Evolutionary conservation across 2,329 filamentous ascomycete species (phyloP), one percentile per base, ranked within the genome.

Genomic region (Colletotrichum magnum): DNA sequence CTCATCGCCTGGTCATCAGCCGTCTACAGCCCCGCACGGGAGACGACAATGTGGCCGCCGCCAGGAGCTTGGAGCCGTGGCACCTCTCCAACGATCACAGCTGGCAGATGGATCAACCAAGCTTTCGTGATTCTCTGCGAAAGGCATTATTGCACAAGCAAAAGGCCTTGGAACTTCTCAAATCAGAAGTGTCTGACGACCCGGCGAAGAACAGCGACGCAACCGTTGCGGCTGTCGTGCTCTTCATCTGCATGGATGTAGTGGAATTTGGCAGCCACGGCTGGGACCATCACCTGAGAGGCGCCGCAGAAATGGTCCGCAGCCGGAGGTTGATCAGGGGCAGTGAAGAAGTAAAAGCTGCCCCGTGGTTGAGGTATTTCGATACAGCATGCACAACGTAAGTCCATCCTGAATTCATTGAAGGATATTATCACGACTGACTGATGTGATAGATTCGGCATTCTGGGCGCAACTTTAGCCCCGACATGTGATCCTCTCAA

Each of bases 191-290:
- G 13, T 18, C 9, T 2, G 45, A 48, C 15, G 60, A 64, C 12
- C 58, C 48, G 5, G 53, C 28, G 26, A 54, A 5, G 24, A 58
- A 64, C 16, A 58, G 63, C 36, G 60, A 68, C 39, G 65, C 65
- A 13, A 51, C 56, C n/a, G 60, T 64, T 5, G 65, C 65, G 21
- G 60, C 65, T 6, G 52, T 68, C 6, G 58, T 68, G 15, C 65
- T 68, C 18, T 68, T 68, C 48, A 26, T 68, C 16, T 68, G 65
- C 16, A 68, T 68, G 60, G 65, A 68, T 6, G 65, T 68, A 5
- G 65, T 68, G 3, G 65, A 68, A 21, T 68, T 58, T 9, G 65
- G 65, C 6, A 68, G 65, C 12, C 65, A 62, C n/a, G 65, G 65
- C 5, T 68, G 65, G 65, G 54, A 68, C 15, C 47, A 68, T 21